Evolutionary conservation across 495 filamentous ascomycete species (phyloP).

Genomic region (Endocarpon pusillum): DNA sequence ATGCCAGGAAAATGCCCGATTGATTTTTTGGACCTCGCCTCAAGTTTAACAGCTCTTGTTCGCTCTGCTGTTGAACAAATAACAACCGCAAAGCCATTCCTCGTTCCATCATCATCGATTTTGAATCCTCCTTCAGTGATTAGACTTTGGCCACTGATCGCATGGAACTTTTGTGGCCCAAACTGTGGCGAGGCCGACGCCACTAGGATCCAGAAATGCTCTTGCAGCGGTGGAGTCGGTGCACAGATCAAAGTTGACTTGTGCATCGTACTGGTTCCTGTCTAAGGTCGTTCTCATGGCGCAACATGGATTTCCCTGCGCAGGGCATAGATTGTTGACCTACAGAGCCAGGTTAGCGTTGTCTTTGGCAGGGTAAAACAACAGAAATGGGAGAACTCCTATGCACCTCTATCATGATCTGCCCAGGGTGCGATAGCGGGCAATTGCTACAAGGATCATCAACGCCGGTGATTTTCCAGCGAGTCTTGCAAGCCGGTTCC

Average conservation of each 20-base stretch:
- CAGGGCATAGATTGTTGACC: constrained; percentile 22
- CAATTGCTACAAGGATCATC: constrained; percentile 12
- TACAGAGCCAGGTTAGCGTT: too few relatives aligned
- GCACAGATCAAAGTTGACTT: constrained; percentile 24
- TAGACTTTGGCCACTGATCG: too few relatives aligned
- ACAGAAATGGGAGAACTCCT: too few relatives aligned
- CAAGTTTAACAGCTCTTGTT: too few relatives aligned
- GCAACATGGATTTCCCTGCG: constrained; percentile 17
- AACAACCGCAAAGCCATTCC: too few relatives aligned
- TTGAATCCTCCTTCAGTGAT: too few relatives aligned
- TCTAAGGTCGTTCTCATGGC: constrained; percentile 10
- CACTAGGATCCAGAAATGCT: constrained; percentile 14
- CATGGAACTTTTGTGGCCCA: too few relatives aligned
- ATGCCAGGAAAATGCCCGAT: too few relatives aligned
- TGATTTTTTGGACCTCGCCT: too few relatives aligned
- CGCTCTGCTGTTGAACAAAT: too few relatives aligned
- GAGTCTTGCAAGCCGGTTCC: constrained; percentile 19
- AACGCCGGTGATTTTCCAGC: constrained; percentile 15
- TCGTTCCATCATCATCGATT: too few relatives aligned
- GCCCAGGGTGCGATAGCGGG: constrained; percentile 6
- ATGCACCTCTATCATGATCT: constrained; percentile 8
- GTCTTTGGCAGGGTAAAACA: too few relatives aligned
- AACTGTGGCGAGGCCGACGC: not conserved
- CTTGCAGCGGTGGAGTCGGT: constrained; percentile 15
- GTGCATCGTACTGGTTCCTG: constrained; percentile 19